A percentile compares a stretch with the other conserved stretches of the same genome.
Evolutionary conservation across 2,329 filamentous ascomycete genomes (phyloP).

Genomic region (Coniosporium tulheliwenetii): DNA sequence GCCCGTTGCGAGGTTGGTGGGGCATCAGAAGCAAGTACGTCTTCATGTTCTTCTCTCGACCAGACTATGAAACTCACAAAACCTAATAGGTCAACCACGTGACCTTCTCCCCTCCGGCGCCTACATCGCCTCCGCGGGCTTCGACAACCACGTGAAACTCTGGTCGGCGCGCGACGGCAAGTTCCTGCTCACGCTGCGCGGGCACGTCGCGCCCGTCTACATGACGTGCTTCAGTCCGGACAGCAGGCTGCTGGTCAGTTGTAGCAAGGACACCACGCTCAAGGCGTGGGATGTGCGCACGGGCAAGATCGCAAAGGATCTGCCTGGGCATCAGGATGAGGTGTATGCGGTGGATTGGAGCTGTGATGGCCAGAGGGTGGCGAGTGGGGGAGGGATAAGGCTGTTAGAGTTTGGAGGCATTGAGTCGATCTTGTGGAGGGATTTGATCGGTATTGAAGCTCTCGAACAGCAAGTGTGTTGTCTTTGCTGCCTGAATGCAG

Average conservation of each 20-base stretch:
- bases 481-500: too few species aligned
- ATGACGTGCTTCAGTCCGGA: slow-evolving; percentile 88
- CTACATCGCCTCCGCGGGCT: slow-evolving; percentile 74
- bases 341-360: slow-evolving; percentile 95
- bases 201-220: slow-evolving; percentile 84
- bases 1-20: slow-evolving; percentile 73
- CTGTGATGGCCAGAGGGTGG: slow-evolving; percentile 74
- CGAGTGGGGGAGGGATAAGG: slow-evolving; percentile 89
- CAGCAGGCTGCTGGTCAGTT: slow-evolving; percentile 73
- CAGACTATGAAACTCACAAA: too few species aligned
- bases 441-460: too few species aligned
- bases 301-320: slow-evolving; percentile 64
- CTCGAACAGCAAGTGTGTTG: too few species aligned
- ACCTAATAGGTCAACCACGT: slow-evolving; percentile 67
- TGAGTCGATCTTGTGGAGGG: slow-evolving; percentile 11
- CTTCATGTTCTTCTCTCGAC: too few species aligned
- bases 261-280: slow-evolving; percentile 80
- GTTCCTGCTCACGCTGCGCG: slow-evolving; percentile 76
- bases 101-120: slow-evolving; percentile 77
- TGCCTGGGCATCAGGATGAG: slow-evolving; percentile 83
- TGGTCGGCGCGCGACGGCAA: slow-evolving; percentile 65
- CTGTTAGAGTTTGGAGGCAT: slow-evolving; percentile 49
- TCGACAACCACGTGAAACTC: slow-evolving; percentile 89
- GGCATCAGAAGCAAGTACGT: slow-evolving; percentile 67
- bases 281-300: slow-evolving; percentile 90